Conservation (phyloP, 2,329 filamentous ascomycete species). For the Aspergillus udagawae region DNA sequence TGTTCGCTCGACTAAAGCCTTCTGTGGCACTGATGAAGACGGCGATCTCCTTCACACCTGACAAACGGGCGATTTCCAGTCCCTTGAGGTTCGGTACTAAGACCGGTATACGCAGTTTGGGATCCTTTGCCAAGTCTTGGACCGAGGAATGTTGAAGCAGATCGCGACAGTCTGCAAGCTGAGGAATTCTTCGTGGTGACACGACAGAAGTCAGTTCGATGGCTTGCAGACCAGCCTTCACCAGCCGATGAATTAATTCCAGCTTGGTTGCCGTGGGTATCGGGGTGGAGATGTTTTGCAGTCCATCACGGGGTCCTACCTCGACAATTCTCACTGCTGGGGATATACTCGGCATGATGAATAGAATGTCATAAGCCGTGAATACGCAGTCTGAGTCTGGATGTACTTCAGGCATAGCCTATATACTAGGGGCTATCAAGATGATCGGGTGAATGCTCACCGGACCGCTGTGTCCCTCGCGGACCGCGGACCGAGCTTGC, state of each 20-base stretch:
- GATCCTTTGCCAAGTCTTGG: constrained; percentile 51
- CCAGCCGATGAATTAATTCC: constrained; percentile 67
- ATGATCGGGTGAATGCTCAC: too few relatives aligned
- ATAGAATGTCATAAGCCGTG: too few relatives aligned
- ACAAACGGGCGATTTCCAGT: constrained; percentile 54
- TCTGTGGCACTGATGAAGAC: constrained; percentile 43
- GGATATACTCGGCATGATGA: too few relatives aligned
- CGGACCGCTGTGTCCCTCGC: too few relatives aligned
- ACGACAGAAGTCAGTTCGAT: constrained; percentile 84
- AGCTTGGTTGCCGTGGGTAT: constrained; percentile 72
- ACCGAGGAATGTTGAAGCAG: constrained; percentile 15
- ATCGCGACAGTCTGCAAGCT: constrained; percentile 50
- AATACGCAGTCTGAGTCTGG: too few relatives aligned
- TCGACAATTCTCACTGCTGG: constrained; percentile 62
- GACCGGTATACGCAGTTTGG: constrained; percentile 29
- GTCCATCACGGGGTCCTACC: constrained; percentile 76
- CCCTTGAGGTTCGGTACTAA: constrained; percentile 41
- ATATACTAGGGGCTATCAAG: too few relatives aligned
- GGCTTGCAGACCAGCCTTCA: constrained; percentile 62
- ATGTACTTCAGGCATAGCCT: too few relatives aligned
- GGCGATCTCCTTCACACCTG: constrained; percentile 35
- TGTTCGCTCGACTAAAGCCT: constrained; percentile 42
- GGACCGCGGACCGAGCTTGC: too few relatives aligned
- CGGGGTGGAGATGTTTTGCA: constrained; percentile 75
- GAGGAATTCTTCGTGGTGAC: constrained; percentile 78